Evolutionary conservation across 441 rosid species (phyloP).

Genomic region (Viola pubescens): DNA sequence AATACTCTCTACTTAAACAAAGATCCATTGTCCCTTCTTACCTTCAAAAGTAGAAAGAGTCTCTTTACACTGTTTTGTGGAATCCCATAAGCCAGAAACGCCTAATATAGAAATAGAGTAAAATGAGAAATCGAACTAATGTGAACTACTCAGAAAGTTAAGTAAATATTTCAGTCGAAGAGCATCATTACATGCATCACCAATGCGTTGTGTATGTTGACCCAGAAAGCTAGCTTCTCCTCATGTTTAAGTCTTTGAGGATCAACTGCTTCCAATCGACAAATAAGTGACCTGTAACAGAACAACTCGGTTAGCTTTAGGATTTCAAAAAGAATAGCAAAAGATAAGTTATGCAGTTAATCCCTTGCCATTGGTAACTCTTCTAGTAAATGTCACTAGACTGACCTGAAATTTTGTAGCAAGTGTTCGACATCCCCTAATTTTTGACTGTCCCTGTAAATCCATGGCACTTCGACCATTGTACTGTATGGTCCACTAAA

Average conservation of each 20-base stretch:
- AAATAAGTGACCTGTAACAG: constrained; percentile 53
- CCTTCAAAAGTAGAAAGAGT: constrained; percentile 69
- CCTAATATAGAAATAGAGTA: constrained; percentile 34
- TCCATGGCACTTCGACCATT: constrained; percentile 78
- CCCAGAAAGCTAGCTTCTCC: constrained; percentile 95
- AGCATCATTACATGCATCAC: constrained; percentile 82
- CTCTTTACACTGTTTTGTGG: constrained; percentile 79
- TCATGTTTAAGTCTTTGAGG: constrained; percentile 69
- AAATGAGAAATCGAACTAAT: constrained; percentile 9
- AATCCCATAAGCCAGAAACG: constrained; percentile 80
- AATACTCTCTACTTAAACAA: not conserved
- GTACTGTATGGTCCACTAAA: constrained; percentile 87
- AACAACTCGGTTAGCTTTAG: constrained; percentile 15
- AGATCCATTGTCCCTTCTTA: constrained; percentile 15
- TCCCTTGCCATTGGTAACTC: not conserved
- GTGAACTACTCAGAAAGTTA: not conserved
- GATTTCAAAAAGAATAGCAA: constrained; percentile 2
- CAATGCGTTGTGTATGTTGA: constrained; percentile 78
- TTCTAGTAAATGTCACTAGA: constrained; percentile 6
- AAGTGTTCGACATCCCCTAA: constrained; percentile 63
- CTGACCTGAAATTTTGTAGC: constrained; percentile 73
- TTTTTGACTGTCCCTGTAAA: constrained; percentile 67
- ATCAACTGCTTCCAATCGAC: constrained; percentile 65
- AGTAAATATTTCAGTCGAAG: not conserved
- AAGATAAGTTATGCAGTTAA: not conserved